phyloP scores from a whole-genome alignment of 225 moss, liverwort and hornwort genomes.

The Rhytidiadelphus loreus region DNA sequence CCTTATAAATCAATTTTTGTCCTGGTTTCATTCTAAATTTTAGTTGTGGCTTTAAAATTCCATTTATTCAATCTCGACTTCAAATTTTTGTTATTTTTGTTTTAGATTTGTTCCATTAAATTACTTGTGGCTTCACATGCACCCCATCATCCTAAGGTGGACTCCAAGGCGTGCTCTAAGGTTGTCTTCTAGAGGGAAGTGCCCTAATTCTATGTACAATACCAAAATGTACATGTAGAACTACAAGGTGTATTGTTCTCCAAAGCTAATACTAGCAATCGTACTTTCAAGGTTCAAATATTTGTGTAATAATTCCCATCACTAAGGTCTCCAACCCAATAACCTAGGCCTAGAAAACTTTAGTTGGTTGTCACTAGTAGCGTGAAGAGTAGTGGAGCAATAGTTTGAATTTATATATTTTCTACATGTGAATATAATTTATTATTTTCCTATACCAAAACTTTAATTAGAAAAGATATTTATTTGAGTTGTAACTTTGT shows the following conservation, averaged over 20 bases:
- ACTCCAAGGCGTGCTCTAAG: background rate
- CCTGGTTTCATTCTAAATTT: no score
- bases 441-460: background rate
- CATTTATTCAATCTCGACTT: background rate
- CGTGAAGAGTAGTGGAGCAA: accelerated
- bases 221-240: accelerated
- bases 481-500: no score
- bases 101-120: background rate
- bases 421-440: background rate
- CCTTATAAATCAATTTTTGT: background rate
- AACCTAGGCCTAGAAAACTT: accelerated
- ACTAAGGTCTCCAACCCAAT: background rate
- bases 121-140: background rate
- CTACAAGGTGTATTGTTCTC: background rate
- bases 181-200: accelerated
- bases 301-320: background rate
- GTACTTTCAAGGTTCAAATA: background rate
- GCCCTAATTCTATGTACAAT: background rate
- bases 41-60: background rate
- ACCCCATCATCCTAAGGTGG: accelerated
- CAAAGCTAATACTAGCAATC: accelerated
- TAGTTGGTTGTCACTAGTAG: background rate
- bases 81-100: background rate
- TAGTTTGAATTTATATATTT: background rate
- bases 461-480: background rate